These are phyloP conservation scores for Ceratocystiopsis sp. DNA, from an alignment of 2,329 filamentous ascomycete genomes.

Conservation along the genomic window DNA sequence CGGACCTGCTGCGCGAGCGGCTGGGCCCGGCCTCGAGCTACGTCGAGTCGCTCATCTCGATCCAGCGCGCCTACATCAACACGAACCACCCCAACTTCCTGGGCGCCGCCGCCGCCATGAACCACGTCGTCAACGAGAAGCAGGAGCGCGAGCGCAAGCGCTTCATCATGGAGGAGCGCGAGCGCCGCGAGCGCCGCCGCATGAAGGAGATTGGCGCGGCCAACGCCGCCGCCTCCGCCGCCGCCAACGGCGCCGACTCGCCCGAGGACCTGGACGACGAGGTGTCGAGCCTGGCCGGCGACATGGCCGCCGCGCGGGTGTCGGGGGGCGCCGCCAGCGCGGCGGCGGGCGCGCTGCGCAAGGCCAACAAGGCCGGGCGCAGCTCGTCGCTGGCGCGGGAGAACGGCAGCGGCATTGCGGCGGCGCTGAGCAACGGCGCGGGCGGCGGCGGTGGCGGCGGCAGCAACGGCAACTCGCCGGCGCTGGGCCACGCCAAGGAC, in stretches of 20 bases:
- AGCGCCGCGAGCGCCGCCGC: constrained; percentile 67
- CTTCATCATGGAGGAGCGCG: constrained; percentile 64
- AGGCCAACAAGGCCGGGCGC: constrained; percentile 40
- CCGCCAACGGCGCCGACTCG: constrained; percentile 33
- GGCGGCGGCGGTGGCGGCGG: constrained; percentile 12
- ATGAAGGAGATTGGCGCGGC: constrained; percentile 72
- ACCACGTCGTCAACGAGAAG: constrained; percentile 84
- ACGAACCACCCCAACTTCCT: constrained; percentile 96
- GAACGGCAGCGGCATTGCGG: constrained; percentile 41
- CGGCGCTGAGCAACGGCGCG: constrained; percentile 43
- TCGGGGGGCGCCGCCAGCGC: constrained; percentile 12
- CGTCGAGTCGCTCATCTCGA: constrained; percentile 91
- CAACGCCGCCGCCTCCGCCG: constrained; percentile 50
- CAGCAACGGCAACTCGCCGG: constrained; percentile 39
- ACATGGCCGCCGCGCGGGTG: constrained; percentile 23
- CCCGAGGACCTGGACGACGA: constrained; percentile 48
- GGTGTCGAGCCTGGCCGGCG: constrained; percentile 39
- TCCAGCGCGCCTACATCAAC: constrained; percentile 95
- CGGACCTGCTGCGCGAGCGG: constrained; percentile 89
- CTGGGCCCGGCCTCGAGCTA: constrained; percentile 79
- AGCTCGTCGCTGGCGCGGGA: constrained; percentile 69
- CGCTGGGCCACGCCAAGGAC: constrained; percentile 52
- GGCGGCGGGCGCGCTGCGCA: constrained; percentile 36
- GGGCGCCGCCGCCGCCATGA: constrained; percentile 88
- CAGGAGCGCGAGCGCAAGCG: constrained; percentile 83